Conservation (phyloP, 225 moss, liverwort and hornwort species). For the Physcomitrium patens region DNA sequence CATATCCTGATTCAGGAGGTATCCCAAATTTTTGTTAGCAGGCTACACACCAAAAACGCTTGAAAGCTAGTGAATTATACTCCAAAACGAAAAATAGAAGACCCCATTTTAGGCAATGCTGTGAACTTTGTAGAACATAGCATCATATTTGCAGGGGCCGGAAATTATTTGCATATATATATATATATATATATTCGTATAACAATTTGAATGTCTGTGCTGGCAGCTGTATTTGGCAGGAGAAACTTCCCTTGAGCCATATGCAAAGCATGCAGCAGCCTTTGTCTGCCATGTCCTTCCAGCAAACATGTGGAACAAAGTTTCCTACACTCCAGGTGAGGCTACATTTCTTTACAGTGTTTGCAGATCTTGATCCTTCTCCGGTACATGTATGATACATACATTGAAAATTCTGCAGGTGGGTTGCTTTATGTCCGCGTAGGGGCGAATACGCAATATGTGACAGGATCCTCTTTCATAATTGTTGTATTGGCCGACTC, state of each 20-base stretch:
- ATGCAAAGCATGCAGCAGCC: constrained; percentile 56
- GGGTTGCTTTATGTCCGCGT: constrained; percentile 76
- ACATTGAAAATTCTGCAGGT: constrained; percentile 36
- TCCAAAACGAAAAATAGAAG: too few relatives aligned
- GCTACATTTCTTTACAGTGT: not conserved
- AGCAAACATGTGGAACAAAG: constrained; percentile 52
- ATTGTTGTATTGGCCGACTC: constrained; percentile 63
- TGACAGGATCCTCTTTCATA: constrained; percentile 74
- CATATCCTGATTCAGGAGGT: too few relatives aligned
- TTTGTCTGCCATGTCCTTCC: constrained; percentile 83
- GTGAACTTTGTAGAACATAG: too few relatives aligned
- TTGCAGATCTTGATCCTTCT: not conserved
- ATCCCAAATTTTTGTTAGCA: too few relatives aligned
- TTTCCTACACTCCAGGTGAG: constrained; percentile 76
- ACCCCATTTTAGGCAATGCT: too few relatives aligned
- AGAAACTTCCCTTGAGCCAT: constrained; percentile 51
- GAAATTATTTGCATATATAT: not conserved
- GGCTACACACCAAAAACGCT: too few relatives aligned
- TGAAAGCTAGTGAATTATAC: too few relatives aligned
- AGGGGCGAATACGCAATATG: constrained; percentile 88
- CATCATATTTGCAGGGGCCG: not conserved
- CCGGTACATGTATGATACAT: not conserved
- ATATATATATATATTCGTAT: not conserved
- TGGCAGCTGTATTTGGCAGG: constrained; percentile 73
- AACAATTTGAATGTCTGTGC: not conserved